A percentile compares a stretch with the other conserved stretches of the same genome.
These are phyloP conservation scores for Nakazawaea ernobii DNA, from an alignment of 805 yeast species.

Conservation along the genomic window DNA sequence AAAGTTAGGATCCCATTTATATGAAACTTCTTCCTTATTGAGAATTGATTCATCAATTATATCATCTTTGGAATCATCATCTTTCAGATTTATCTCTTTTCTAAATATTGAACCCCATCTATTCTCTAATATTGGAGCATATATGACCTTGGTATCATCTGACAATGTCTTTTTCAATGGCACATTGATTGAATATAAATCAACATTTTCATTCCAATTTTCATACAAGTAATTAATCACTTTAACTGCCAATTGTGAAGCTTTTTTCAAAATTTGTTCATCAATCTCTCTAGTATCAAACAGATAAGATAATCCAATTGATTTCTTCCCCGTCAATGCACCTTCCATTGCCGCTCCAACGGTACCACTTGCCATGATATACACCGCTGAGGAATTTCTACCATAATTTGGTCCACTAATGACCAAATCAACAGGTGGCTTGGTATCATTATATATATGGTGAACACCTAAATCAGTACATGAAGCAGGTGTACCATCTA, in stretches of 20 bases:
- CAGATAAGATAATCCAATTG: slow-evolving; percentile 87
- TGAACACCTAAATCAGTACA: slow-evolving; percentile 88
- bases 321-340: slow-evolving; percentile 58
- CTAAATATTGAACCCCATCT: slow-evolving; percentile 68
- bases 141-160: slow-evolving; percentile 54
- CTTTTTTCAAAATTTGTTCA: slow-evolving; percentile 47
- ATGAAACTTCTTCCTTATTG: slow-evolving; percentile 36
- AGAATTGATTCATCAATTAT: slow-evolving; percentile 42
- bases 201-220: slow-evolving; percentile 55
- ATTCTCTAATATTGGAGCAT: slow-evolving; percentile 78
- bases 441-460: slow-evolving; percentile 47
- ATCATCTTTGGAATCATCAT: slow-evolving; percentile 24
- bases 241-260: slow-evolving; percentile 62
- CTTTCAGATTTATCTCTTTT: slow-evolving; percentile 18
- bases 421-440: slow-evolving; percentile 73
- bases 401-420: slow-evolving; percentile 96
- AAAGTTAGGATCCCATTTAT: slow-evolving; percentile 83
- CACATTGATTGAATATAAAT: slow-evolving; percentile 77
- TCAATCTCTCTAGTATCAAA: slow-evolving; percentile 53
- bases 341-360: slow-evolving; percentile 98
- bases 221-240: slow-evolving; percentile 53
- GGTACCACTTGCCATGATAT: slow-evolving; percentile 88
- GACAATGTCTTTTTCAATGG: slow-evolving; percentile 45
- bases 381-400: slow-evolving; percentile 83
- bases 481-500: slow-evolving; percentile 95